A percentile compares a stretch with the other conserved stretches of the same genome.
phyloP scores from a whole-genome alignment of 352 stramenopile genomes.

The Phytopythium boreale region DNA sequence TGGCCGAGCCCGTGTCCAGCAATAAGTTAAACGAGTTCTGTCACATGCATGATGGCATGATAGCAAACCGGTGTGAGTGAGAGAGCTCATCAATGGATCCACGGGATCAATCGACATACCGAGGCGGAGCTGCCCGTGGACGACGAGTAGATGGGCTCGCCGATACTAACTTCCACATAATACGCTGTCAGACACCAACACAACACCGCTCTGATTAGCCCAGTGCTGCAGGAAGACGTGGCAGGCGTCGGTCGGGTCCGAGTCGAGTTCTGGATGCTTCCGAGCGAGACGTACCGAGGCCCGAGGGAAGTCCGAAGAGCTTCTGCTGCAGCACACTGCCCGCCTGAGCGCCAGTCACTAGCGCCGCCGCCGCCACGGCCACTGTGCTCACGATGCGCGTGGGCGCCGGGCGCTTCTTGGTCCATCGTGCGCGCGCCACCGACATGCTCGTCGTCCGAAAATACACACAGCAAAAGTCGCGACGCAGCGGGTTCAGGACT shows the following conservation, averaged over 20 bases:
- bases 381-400: neutral
- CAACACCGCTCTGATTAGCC: too few relatives aligned
- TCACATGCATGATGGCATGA: neutral
- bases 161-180: conserved; percentile 51
- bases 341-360: neutral
- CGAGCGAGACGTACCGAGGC: conserved; percentile 30
- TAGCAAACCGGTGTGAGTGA: neutral
- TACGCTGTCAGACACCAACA: conserved; percentile 25
- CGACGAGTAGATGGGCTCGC: conserved; percentile 35
- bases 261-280: too few relatives aligned
- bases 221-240: neutral
- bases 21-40: conserved; percentile 67
- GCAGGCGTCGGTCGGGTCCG: too few relatives aligned
- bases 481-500: neutral
- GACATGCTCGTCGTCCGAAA: neutral
- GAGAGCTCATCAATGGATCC: too few relatives aligned
- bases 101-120: neutral
- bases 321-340: conserved; percentile 56
- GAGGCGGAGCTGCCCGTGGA: conserved; percentile 23
- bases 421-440: neutral
- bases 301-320: conserved; percentile 66
- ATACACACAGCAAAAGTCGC: neutral
- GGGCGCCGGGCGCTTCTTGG: conserved; percentile 7
- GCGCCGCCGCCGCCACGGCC: neutral
- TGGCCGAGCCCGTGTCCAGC: conserved; percentile 77